phyloP scores from a whole-genome alignment of 2,329 filamentous ascomycete genomes.

The Coleophoma crateriformis region DNA sequence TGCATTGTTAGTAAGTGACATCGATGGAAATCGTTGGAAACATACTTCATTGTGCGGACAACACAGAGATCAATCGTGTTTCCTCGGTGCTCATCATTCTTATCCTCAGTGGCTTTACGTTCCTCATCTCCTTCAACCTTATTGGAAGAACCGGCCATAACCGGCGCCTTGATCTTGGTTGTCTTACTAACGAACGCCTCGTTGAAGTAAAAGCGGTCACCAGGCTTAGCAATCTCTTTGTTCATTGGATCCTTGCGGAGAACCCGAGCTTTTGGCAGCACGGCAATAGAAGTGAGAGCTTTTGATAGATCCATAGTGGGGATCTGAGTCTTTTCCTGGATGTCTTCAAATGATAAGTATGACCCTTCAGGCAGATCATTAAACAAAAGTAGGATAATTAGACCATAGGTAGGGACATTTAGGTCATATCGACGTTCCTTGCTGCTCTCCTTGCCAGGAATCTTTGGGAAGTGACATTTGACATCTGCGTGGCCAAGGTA shows the following conservation, averaged over 20 bases:
- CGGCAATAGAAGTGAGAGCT: conserved; percentile 74
- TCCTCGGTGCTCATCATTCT: conserved; percentile 66
- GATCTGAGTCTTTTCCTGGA: conserved; percentile 78
- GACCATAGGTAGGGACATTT: conserved; percentile 86
- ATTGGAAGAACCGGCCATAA: conserved; percentile 69
- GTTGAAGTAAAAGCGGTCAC: conserved; percentile 81
- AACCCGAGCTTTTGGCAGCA: conserved; percentile 77
- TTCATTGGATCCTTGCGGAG: conserved; percentile 74
- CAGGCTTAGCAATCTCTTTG: conserved; percentile 64
- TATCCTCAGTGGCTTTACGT: conserved; percentile 66
- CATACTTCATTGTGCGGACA: conserved; percentile 82
- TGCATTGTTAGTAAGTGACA: conserved; percentile 22
- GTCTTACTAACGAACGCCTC: conserved; percentile 74
- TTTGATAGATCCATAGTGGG: conserved; percentile 67
- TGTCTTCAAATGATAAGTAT: conserved; percentile 63
- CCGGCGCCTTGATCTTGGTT: conserved; percentile 83
- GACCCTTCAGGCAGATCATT: conserved; percentile 61
- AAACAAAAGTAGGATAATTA: conserved; percentile 86
- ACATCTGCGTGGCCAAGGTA: conserved; percentile 77
- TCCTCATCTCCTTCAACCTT: conserved; percentile 75
- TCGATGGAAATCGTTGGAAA: conserved; percentile 15
- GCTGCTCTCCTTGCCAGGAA: conserved; percentile 63
- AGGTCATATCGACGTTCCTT: conserved; percentile 78
- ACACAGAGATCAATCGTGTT: conserved; percentile 72
- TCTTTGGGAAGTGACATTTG: conserved; percentile 68